Evolutionary conservation across 176 grass and related monocot species (phyloP).

Genomic region (Lolium perenne): DNA sequence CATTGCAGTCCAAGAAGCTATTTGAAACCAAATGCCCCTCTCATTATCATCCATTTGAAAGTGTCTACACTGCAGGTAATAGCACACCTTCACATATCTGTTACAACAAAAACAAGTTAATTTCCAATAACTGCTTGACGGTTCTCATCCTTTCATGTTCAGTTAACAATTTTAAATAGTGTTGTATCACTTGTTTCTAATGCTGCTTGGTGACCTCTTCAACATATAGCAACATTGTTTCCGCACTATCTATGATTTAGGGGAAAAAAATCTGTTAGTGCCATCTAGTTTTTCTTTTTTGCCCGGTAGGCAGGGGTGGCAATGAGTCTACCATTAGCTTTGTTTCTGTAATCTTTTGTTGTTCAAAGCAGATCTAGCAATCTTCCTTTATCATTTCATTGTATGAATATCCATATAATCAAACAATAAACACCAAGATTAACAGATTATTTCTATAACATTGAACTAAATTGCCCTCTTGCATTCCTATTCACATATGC

Average conservation of each 20-base stretch:
- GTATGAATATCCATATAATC: neutral
- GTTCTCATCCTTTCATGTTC: neutral
- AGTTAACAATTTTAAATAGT: neutral
- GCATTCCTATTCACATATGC: neutral
- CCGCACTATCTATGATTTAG: neutral
- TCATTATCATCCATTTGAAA: neutral
- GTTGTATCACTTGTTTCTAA: neutral
- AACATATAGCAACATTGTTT: neutral
- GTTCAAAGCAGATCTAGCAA: neutral
- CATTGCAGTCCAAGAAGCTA: neutral
- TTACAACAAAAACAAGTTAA: neutral
- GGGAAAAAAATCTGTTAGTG: neutral
- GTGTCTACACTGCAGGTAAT: neutral
- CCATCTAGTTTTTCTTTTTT: neutral
- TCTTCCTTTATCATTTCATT: neutral
- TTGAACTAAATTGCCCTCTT: neutral
- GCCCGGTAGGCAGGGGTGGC: neutral
- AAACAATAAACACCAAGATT: neutral
- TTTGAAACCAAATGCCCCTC: neutral
- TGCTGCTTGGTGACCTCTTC: neutral
- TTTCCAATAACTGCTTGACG: neutral
- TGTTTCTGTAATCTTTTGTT: neutral
- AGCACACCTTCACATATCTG: neutral
- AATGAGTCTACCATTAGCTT: neutral
- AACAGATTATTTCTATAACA: neutral